Conservation (phyloP, 306 rosid species). For the Vachellia collinsii region DNA sequence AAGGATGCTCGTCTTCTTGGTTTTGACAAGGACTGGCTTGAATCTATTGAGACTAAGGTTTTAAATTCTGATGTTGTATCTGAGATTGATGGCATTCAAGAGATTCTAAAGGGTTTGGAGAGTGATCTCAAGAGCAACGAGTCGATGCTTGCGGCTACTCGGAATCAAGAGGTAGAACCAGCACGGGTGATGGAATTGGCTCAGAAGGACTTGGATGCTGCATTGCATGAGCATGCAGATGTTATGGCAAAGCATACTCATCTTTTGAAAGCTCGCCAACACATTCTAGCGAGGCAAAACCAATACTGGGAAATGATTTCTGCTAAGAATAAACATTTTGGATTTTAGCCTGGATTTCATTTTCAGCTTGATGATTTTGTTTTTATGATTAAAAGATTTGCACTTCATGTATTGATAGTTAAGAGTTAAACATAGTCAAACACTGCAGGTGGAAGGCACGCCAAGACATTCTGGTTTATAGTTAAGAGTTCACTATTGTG, state of each 20-base stretch:
- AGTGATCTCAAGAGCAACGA: not conserved
- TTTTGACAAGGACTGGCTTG: not conserved
- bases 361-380: not conserved
- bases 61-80: no score
- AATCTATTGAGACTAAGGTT: no score
- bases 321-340: not conserved
- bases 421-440: no score
- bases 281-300: not conserved
- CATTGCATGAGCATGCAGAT: not conserved
- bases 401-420: no score
- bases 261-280: not conserved
- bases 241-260: not conserved
- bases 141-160: not conserved
- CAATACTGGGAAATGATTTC: not conserved
- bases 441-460: no score
- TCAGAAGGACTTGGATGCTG: not conserved
- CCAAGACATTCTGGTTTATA: no score
- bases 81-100: no score
- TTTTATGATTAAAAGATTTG: no score
- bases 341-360: not conserved
- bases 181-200: not conserved
- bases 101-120: not conserved
- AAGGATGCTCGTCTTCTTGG: not conserved
- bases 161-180: not conserved
- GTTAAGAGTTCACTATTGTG: no score